These are phyloP conservation scores for Chlorociboria aeruginascens DNA, from an alignment of 495 filamentous ascomycete genomes.

Conservation along the genomic window DNA sequence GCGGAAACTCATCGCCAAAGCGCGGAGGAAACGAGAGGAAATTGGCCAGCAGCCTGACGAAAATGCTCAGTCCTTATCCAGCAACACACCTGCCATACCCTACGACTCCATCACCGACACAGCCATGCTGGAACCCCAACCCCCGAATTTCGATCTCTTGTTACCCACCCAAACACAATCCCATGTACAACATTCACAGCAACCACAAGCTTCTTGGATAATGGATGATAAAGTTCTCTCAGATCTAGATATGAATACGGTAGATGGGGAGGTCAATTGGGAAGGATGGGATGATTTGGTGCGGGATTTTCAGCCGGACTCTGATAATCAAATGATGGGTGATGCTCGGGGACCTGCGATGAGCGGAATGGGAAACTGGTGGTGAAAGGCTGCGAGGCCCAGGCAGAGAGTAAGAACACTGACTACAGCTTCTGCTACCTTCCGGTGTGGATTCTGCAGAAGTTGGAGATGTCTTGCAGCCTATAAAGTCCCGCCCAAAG, in stretches of 20 bases:
- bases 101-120: background rate
- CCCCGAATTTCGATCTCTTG: background rate
- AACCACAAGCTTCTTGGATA: conserved; percentile 8
- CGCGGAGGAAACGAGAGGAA: conserved; percentile 38
- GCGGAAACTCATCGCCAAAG: conserved; percentile 57
- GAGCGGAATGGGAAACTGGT: conserved; percentile 16
- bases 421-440: too few species aligned
- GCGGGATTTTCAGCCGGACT: conserved; percentile 14
- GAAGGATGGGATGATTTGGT: conserved; percentile 20
- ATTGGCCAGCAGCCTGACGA: conserved; percentile 25
- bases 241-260: conserved; percentile 13
- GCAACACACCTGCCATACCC: background rate
- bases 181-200: conserved; percentile 6
- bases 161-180: conserved; percentile 6
- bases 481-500: too few species aligned
- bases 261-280: conserved; percentile 14
- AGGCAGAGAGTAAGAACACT: too few species aligned
- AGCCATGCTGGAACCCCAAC: conserved; percentile 4
- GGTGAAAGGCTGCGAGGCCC: conserved; percentile 1
- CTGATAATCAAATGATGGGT: conserved; percentile 1
- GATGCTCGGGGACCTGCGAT: conserved; percentile 1
- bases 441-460: too few species aligned
- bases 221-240: conserved; percentile 10
- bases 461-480: too few species aligned
- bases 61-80: background rate